These are phyloP conservation scores for Tetramitus jugosus DNA, from an alignment of 208 protist species.

Conservation along the genomic window DNA sequence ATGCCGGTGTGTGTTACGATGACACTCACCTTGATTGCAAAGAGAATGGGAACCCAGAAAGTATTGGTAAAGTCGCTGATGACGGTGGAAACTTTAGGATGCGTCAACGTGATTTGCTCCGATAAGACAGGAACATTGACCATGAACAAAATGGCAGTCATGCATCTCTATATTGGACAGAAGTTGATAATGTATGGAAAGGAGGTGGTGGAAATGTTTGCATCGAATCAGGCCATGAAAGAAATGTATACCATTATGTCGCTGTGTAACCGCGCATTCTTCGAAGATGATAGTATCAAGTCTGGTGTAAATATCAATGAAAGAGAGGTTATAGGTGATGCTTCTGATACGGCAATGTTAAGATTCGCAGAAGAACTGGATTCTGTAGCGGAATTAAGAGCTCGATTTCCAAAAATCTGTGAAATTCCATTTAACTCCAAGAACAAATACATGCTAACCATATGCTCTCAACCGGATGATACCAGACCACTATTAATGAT, in stretches of 20 bases:
- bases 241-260: no score
- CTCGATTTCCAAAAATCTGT: not conserved
- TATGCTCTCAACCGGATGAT: conserved; percentile 68
- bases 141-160: conserved; percentile 64
- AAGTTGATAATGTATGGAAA: conserved; percentile 71
- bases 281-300: no score
- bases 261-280: no score
- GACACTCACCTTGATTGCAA: conserved; percentile 55
- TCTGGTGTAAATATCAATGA: not conserved
- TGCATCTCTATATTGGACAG: not conserved
- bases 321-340: not conserved
- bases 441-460: not conserved
- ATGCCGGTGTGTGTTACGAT: conserved; percentile 72
- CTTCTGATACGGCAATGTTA: not conserved
- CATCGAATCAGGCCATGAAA: no score
- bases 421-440: no score
- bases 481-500: conserved; percentile 42
- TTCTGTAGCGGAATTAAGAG: not conserved
- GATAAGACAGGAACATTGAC: conserved; percentile 80
- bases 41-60: conserved; percentile 55
- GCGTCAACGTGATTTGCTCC: conserved; percentile 56
- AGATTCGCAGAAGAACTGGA: not conserved
- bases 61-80: conserved; percentile 66
- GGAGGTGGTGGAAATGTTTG: conserved; percentile 45
- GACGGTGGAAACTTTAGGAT: conserved; percentile 71